Percentiles rank a stretch among this genome's conserved stretches.
phyloP scores from a whole-genome alignment of 176 grass and related monocot genomes.

The Luzula sylvatica region DNA sequence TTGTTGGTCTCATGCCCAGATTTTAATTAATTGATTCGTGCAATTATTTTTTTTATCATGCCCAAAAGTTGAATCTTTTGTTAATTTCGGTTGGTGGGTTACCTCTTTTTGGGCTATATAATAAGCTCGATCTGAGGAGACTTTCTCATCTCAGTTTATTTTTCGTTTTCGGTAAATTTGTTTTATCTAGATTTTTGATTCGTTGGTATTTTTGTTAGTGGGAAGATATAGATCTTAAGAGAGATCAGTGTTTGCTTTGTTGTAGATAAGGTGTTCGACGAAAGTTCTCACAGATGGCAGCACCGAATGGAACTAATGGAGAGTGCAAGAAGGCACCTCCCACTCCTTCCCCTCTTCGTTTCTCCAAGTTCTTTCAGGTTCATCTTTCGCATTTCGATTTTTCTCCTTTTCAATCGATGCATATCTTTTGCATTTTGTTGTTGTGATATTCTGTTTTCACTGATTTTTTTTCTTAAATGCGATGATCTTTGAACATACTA shows the following conservation, averaged over 20 bases:
- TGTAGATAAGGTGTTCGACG: conserved; percentile 29
- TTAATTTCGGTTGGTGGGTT: conserved; percentile 44
- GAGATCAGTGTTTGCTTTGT: neutral
- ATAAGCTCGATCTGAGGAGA: conserved; percentile 5
- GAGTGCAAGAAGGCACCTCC: conserved; percentile 67
- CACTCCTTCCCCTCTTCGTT: conserved; percentile 79
- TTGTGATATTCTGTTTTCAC: neutral
- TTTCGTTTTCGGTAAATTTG: conserved; percentile 7
- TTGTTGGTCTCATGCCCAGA: conserved; percentile 17
- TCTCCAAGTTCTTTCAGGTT: conserved; percentile 99
- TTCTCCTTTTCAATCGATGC: neutral
- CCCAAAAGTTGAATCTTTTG: conserved; percentile 16
- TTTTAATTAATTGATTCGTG: conserved; percentile 17
- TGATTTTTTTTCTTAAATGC: neutral
- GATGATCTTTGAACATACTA: neutral
- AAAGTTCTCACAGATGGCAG: conserved; percentile 44
- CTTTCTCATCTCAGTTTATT: neutral
- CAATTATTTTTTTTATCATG: conserved; percentile 16
- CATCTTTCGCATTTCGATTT: no score
- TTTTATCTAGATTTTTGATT: conserved; percentile 1
- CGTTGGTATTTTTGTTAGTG: conserved; percentile 10
- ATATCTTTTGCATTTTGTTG: conserved; percentile 3
- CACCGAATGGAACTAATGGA: conserved; percentile 56
- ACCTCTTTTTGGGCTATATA: conserved; percentile 11
- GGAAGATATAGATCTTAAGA: conserved; percentile 31